A percentile compares a stretch with the other conserved stretches of the same genome.
Evolutionary conservation across 352 stramenopile species (phyloP).

Genomic region (Aphanomyces astaci): DNA sequence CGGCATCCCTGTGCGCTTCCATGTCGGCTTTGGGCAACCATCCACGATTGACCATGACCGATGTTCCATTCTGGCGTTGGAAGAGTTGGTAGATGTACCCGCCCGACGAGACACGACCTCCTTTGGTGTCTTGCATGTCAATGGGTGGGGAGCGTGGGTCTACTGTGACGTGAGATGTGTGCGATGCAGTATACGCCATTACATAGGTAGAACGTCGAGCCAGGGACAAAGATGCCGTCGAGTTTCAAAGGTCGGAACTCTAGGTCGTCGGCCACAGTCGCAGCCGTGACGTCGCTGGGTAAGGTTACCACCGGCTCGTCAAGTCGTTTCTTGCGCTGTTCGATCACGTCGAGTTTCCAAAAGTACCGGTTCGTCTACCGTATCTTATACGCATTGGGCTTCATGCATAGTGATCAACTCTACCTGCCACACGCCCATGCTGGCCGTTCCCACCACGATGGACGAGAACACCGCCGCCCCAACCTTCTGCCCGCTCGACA

Average conservation of each 20-base stretch:
- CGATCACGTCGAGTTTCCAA: constrained; percentile 84
- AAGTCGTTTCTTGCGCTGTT: constrained; percentile 74
- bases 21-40: constrained; percentile 73
- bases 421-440: constrained; percentile 77
- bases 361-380: constrained; percentile 75
- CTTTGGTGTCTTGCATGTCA: constrained; percentile 65
- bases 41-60: constrained; percentile 78
- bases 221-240: constrained; percentile 55
- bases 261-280: constrained; percentile 45
- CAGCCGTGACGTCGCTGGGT: constrained; percentile 35
- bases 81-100: constrained; percentile 82
- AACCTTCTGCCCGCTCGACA: constrained; percentile 1
- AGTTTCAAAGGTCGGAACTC: constrained; percentile 71
- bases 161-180: constrained; percentile 17
- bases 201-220: constrained; percentile 79
- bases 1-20: constrained; percentile 52
- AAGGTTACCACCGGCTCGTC: constrained; percentile 50
- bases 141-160: constrained; percentile 74
- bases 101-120: constrained; percentile 58
- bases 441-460: constrained; percentile 69
- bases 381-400: background rate
- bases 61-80: constrained; percentile 57
- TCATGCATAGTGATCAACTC: background rate
- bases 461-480: constrained; percentile 78
- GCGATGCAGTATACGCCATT: constrained; percentile 3